Evolutionary conservation across 2,329 filamentous ascomycete genomes (phyloP).

Genomic region (Hymenoscyphus occultus): DNA sequence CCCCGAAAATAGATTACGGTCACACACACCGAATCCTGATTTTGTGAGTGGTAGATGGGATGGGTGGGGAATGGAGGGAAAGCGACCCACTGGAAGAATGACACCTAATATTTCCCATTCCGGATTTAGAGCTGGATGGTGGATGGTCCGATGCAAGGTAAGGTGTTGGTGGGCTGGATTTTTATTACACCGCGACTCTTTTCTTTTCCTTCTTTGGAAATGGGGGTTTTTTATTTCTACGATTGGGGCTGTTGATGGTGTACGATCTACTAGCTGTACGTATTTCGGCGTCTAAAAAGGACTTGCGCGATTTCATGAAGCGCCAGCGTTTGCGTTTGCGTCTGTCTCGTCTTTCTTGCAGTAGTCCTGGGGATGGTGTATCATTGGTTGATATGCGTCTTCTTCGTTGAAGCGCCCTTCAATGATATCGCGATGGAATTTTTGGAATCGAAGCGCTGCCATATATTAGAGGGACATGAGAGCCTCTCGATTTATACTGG

Average conservation of each 20-base stretch:
- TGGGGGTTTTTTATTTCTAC: not conserved
- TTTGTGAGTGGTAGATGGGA: not conserved
- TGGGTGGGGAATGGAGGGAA: not conserved
- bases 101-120: not conserved
- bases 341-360: not conserved
- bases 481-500: not conserved
- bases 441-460: not conserved
- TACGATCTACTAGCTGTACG: not conserved
- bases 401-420: not conserved
- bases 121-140: constrained; percentile 1
- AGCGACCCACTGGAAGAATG: not conserved
- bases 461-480: not conserved
- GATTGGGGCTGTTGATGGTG: not conserved
- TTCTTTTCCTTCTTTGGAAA: not conserved
- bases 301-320: not conserved
- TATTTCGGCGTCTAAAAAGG: not conserved
- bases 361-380: not conserved
- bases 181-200: not conserved
- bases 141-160: not conserved
- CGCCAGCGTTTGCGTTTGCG: not conserved
- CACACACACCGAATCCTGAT: not conserved
- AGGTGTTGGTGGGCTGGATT: not conserved
- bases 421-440: not conserved
- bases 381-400: not conserved
- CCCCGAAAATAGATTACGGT: not conserved